These are phyloP conservation scores for Candida incommunis DNA, from an alignment of 805 yeast genomes.

Conservation along the genomic window DNA sequence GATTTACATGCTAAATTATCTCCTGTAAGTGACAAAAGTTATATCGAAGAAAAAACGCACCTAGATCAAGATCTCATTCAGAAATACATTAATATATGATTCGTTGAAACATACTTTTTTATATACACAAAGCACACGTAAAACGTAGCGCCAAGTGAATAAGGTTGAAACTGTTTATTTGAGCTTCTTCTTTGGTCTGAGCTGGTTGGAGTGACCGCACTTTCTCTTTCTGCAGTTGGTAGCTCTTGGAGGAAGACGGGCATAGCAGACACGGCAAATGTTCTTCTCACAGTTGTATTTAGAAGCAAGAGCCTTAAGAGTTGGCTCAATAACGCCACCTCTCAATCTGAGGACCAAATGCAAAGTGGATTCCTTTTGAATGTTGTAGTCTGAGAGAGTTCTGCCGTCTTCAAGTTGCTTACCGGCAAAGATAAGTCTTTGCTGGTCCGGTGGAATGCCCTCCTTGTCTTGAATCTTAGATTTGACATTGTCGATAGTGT, in stretches of 20 bases:
- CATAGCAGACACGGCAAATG: constrained; percentile 99
- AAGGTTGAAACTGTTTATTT: constrained; percentile 43
- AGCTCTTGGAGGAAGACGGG: constrained; percentile 99
- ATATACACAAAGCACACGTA: too few relatives aligned
- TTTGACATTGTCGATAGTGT: constrained; percentile 97
- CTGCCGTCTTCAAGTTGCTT: constrained; percentile 99
- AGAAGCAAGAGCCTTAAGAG: constrained; percentile 96
- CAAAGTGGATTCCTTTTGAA: constrained; percentile 97
- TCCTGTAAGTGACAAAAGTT: too few relatives aligned
- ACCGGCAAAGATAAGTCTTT: constrained; percentile 99
- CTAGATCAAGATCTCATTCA: background rate
- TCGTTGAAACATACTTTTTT: background rate
- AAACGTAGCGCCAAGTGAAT: background rate
- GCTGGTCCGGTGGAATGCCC: constrained; percentile 99
- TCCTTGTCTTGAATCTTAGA: constrained; percentile 98
- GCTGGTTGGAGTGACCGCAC: constrained; percentile 99
- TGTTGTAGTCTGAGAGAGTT: constrained; percentile 98
- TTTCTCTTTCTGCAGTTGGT: constrained; percentile 99
- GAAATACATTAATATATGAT: constrained; percentile 1
- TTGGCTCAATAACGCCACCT: constrained; percentile 99
- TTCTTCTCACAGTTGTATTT: constrained; percentile 99
- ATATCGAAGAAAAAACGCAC: too few relatives aligned
- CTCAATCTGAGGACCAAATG: constrained; percentile 94
- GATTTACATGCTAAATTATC: too few relatives aligned
- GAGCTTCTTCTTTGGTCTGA: constrained; percentile 99